phyloP scores from a whole-genome alignment of 2,329 filamentous ascomycete species.

The Colletotrichum sidae region DNA sequence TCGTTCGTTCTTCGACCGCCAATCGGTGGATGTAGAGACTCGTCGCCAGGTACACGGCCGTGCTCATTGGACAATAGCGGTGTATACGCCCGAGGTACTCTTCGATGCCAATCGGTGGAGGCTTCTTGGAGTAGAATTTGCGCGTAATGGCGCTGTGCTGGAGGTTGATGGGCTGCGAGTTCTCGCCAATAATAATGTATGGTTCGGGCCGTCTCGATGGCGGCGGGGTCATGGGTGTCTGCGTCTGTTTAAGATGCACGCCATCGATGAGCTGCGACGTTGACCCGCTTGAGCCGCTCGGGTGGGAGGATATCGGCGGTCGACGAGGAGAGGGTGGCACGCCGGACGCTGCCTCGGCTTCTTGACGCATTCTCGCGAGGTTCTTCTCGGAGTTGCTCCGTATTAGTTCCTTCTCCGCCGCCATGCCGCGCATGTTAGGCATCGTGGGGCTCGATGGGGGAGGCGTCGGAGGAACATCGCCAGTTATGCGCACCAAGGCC shows the following conservation, averaged over 20 bases:
- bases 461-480: constrained; percentile 85
- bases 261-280: constrained; percentile 33
- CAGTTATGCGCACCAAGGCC: constrained; percentile 76
- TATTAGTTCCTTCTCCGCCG: constrained; percentile 71
- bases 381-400: constrained; percentile 68
- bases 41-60: constrained; percentile 91
- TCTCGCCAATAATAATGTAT: constrained; percentile 73
- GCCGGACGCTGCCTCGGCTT: constrained; percentile 46
- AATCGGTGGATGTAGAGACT: constrained; percentile 89
- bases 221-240: constrained; percentile 49
- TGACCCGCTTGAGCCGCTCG: constrained; percentile 20
- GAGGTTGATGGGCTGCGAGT: constrained; percentile 78
- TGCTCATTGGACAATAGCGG: constrained; percentile 91
- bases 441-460: constrained; percentile 72
- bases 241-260: constrained; percentile 37
- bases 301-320: constrained; percentile 37
- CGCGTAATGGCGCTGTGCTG: constrained; percentile 89
- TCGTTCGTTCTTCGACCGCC: constrained; percentile 79
- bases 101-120: constrained; percentile 84
- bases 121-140: constrained; percentile 91
- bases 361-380: constrained; percentile 57
- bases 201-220: constrained; percentile 54
- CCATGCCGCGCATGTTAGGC: constrained; percentile 74
- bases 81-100: constrained; percentile 91
- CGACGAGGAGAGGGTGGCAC: constrained; percentile 11